Conservation (phyloP, 1,284 basidiomycete species). For the Hypsizygus ulmarius region DNA sequence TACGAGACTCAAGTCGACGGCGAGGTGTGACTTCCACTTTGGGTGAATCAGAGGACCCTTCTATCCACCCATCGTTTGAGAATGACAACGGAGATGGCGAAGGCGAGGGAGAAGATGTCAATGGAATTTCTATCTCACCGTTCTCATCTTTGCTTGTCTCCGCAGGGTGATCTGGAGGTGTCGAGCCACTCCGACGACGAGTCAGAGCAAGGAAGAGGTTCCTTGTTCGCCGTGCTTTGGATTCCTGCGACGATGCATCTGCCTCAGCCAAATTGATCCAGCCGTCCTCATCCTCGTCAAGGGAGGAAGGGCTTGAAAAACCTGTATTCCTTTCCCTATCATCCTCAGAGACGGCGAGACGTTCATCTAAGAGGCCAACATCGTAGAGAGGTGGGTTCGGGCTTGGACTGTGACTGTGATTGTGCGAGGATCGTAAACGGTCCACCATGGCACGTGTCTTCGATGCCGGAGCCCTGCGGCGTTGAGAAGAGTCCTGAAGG, state of each 20-base stretch:
- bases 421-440: slow-evolving; percentile 35
- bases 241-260: slow-evolving; percentile 16
- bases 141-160: slow-evolving; percentile 14
- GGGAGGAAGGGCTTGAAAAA: slow-evolving; percentile 26
- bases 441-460: slow-evolving; percentile 47
- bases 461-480: slow-evolving; percentile 37
- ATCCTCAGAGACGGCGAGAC: slow-evolving; percentile 34
- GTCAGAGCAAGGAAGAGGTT: slow-evolving; percentile 40
- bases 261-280: slow-evolving; percentile 35
- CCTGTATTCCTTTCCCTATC: slow-evolving; percentile 26
- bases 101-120: slow-evolving; percentile 18
- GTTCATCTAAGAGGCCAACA: slow-evolving; percentile 26
- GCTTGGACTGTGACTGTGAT: slow-evolving; percentile 30
- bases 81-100: slow-evolving; percentile 17
- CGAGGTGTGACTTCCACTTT: slow-evolving; percentile 4
- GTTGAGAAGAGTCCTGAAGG: slow-evolving; percentile 34
- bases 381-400: slow-evolving; percentile 30
- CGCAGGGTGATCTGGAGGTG: slow-evolving; percentile 25
- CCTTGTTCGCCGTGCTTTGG: slow-evolving; percentile 34
- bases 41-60: slow-evolving; percentile 17
- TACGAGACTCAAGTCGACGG: slow-evolving; percentile 15
- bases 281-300: slow-evolving; percentile 37
- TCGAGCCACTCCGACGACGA: slow-evolving; percentile 37
- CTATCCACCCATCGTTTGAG: slow-evolving; percentile 30
- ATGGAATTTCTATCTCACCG: slow-evolving; percentile 16